These are phyloP conservation scores for Pyricularia pennisetigena DNA, from an alignment of 2,329 filamentous ascomycete species.

Conservation along the genomic window DNA sequence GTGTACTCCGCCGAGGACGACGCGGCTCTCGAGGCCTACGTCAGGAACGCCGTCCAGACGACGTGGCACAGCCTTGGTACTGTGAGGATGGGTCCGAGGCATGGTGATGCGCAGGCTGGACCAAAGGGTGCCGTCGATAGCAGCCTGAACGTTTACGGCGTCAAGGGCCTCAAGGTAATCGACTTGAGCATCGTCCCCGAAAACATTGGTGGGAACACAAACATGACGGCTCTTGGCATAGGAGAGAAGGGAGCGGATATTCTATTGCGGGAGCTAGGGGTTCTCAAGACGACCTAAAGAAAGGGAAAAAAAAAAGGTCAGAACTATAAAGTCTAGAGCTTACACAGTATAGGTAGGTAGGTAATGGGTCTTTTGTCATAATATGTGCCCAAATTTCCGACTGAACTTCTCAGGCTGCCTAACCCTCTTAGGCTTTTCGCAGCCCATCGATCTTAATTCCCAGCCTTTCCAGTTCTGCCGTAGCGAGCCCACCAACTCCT, in stretches of 20 bases:
- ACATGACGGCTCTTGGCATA: slow-evolving; percentile 35
- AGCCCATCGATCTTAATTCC: background rate
- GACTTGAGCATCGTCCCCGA: slow-evolving; percentile 22
- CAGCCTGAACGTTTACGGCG: slow-evolving; percentile 29
- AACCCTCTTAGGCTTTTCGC: background rate
- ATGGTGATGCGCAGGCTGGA: slow-evolving; percentile 11
- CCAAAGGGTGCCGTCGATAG: slow-evolving; percentile 28
- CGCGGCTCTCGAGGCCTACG: slow-evolving; percentile 29
- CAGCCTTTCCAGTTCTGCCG: background rate
- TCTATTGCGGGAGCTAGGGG: slow-evolving; percentile 11
- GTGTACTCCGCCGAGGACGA: slow-evolving; percentile 34
- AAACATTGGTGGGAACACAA: slow-evolving; percentile 34
- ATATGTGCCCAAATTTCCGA: too few relatives aligned
- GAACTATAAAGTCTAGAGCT: too few relatives aligned
- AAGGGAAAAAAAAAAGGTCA: too few relatives aligned
- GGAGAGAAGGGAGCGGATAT: slow-evolving; percentile 37
- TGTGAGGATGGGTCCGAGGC: slow-evolving; percentile 28
- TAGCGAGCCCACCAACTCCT: background rate
- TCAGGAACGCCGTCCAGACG: slow-evolving; percentile 26
- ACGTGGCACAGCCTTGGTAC: slow-evolving; percentile 33
- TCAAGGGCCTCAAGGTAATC: slow-evolving; percentile 27
- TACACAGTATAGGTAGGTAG: too few relatives aligned
- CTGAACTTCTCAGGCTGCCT: background rate
- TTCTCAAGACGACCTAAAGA: background rate
- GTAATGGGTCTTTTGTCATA: too few relatives aligned